A percentile compares a stretch with the other conserved stretches of the same genome.
These are phyloP conservation scores for Thelephora aurantiotincta DNA, from an alignment of 768 basidiomycete genomes.

Conservation along the genomic window DNA sequence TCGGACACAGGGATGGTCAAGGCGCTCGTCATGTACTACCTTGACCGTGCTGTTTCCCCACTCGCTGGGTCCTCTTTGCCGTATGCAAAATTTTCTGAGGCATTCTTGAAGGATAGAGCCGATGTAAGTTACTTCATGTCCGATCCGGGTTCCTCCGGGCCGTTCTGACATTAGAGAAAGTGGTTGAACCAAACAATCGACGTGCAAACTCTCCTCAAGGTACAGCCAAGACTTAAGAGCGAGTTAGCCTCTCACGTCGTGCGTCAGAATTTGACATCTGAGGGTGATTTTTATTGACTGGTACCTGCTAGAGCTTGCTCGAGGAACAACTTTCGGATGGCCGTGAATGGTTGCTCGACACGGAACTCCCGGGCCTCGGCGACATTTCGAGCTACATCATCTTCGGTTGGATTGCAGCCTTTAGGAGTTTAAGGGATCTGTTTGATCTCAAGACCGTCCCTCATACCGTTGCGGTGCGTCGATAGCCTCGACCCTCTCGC, in stretches of 20 bases:
- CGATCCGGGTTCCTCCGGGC: background rate
- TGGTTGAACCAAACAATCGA: conserved; percentile 24
- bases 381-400: conserved; percentile 40
- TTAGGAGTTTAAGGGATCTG: conserved; percentile 21
- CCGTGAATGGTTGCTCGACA: conserved; percentile 44
- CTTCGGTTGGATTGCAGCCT: conserved; percentile 27
- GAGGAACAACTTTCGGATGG: conserved; percentile 35
- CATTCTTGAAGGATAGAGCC: conserved; percentile 35
- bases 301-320: conserved; percentile 16
- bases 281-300: background rate
- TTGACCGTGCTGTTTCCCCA: conserved; percentile 29
- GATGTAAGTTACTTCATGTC: conserved; percentile 18
- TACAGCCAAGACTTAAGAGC: conserved; percentile 20
- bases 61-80: conserved; percentile 27
- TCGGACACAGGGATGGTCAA: conserved; percentile 34
- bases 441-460: conserved; percentile 27
- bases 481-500: conserved; percentile 1
- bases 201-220: conserved; percentile 20
- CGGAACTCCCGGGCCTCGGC: conserved; percentile 33
- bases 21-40: conserved; percentile 31
- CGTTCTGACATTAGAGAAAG: conserved; percentile 14
- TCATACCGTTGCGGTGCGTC: conserved; percentile 24
- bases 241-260: conserved; percentile 35
- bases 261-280: conserved; percentile 4
- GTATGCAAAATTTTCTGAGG: conserved; percentile 30